phyloP scores from a whole-genome alignment of 2,329 filamentous ascomycete genomes.

The Paramyrothecium sp. region DNA sequence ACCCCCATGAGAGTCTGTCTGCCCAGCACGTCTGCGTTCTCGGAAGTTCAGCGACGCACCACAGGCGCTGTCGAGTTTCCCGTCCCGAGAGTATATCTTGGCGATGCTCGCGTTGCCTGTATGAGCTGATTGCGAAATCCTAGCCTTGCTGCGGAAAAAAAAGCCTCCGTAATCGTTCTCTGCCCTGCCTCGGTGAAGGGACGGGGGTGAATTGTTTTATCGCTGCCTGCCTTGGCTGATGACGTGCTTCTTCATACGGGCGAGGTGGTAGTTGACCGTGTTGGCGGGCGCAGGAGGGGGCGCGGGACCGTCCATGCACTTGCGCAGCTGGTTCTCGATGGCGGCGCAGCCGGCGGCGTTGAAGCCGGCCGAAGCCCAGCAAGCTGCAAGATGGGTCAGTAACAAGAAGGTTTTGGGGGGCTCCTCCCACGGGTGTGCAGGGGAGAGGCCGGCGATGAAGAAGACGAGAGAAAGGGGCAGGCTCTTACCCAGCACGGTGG shows the following conservation, averaged over 20 bases:
- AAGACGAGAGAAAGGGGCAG: not conserved
- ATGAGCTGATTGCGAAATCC: too few species aligned
- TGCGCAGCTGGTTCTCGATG: constrained; percentile 59
- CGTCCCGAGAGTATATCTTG: too few species aligned
- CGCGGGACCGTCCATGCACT: constrained; percentile 78
- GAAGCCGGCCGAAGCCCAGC: constrained; percentile 80
- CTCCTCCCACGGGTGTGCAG: not conserved
- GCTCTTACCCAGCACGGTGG: constrained; percentile 51
- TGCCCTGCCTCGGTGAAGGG: not conserved
- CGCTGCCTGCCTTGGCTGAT: constrained; percentile 43
- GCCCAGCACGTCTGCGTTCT: too few species aligned
- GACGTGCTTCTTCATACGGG: constrained; percentile 71
- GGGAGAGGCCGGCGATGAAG: not conserved
- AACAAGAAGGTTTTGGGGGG: not conserved
- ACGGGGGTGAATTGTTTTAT: constrained; percentile 14
- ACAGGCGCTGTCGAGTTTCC: too few species aligned
- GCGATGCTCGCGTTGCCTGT: too few species aligned
- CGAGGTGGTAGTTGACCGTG: constrained; percentile 91
- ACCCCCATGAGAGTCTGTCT: too few species aligned
- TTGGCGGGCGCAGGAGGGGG: constrained; percentile 51
- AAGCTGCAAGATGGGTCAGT: constrained; percentile 50
- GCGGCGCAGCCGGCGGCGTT: constrained; percentile 57
- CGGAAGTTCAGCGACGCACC: too few species aligned
- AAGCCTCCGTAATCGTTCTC: not conserved
- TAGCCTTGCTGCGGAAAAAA: too few species aligned